Evolutionary conservation across 148 eudicot genomes (phyloP).

Genomic region (Rhododendron griersonianum): DNA sequence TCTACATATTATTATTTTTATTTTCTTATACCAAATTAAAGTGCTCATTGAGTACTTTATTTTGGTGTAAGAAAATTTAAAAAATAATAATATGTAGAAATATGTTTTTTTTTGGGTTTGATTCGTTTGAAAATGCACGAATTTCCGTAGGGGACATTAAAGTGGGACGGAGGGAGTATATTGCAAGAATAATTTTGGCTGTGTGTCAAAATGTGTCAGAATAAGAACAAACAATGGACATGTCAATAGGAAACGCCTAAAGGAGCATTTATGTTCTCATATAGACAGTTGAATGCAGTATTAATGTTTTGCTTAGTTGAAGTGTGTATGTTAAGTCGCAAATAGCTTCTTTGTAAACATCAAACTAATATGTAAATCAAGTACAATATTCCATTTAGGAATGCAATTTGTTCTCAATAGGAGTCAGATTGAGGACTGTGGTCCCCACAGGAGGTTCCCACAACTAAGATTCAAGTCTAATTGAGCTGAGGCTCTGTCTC

Average conservation of each 20-base stretch:
- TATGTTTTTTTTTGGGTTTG: too few relatives aligned
- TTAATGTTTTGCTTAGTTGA: not conserved
- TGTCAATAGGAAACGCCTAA: not conserved
- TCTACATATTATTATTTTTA: too few relatives aligned
- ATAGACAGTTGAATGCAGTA: not conserved
- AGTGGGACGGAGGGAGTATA: too few relatives aligned
- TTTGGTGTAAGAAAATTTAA: too few relatives aligned
- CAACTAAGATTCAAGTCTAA: not conserved
- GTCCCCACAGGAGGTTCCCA: not conserved
- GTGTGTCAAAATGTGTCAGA: not conserved
- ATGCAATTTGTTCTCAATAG: not conserved
- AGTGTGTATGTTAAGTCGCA: not conserved
- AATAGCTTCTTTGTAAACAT: not conserved
- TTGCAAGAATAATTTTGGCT: not conserved
- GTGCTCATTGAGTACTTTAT: too few relatives aligned
- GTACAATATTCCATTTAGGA: not conserved
- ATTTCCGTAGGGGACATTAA: too few relatives aligned
- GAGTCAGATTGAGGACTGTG: not conserved
- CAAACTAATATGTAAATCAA: not conserved
- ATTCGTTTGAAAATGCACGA: too few relatives aligned
- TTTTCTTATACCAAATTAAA: too few relatives aligned
- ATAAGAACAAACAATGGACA: not conserved
- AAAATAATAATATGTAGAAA: too few relatives aligned
- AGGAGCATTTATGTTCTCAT: not conserved
- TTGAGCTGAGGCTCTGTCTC: not conserved